Percentiles rank a stretch among this genome's conserved stretches.
phyloP scores from a whole-genome alignment of 192 early-diverging fungal species.

The Gaertneriomyces sp. region DNA sequence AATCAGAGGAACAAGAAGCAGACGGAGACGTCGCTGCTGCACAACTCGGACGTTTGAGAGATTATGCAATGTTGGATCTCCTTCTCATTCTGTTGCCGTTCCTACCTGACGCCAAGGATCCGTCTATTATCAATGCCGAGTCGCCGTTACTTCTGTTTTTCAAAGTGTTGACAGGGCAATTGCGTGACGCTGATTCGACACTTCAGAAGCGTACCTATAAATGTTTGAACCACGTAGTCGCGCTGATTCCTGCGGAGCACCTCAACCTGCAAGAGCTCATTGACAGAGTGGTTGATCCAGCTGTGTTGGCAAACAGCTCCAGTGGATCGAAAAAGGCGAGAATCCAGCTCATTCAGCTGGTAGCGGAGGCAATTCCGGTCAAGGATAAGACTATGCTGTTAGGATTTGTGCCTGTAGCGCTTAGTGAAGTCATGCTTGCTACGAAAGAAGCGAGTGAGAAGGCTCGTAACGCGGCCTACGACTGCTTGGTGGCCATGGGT shows the following conservation, averaged over 20 bases:
- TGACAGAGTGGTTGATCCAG: conserved; percentile 58
- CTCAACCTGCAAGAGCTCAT: conserved; percentile 55
- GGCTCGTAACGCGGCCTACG: conserved; percentile 75
- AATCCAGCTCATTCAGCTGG: conserved; percentile 60
- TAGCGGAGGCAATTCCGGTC: conserved; percentile 61
- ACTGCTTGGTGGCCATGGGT: conserved; percentile 84
- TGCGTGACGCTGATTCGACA: conserved; percentile 64
- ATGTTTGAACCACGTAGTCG: conserved; percentile 62
- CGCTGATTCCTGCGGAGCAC: conserved; percentile 27
- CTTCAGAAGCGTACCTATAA: conserved; percentile 97
- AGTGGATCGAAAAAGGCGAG: conserved; percentile 79
- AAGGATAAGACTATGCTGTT: conserved; percentile 55
- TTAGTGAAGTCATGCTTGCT: conserved; percentile 88
- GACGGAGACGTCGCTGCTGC: conserved; percentile 56
- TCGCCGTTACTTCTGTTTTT: conserved; percentile 41
- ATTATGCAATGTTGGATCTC: conserved; percentile 88
- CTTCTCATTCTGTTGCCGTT: conserved; percentile 68
- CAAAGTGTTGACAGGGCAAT: conserved; percentile 47
- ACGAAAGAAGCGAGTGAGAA: conserved; percentile 94
- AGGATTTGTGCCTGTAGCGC: conserved; percentile 78
- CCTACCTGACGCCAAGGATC: conserved; percentile 37
- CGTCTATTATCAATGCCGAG: conserved; percentile 21
- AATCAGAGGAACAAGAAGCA: conserved; percentile 57
- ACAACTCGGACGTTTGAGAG: conserved; percentile 59
- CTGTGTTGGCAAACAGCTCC: conserved; percentile 62